Base-by-base conservation (phyloP, 1,284 basidiomycete species). In the Caloboletus inedulis region DNA sequence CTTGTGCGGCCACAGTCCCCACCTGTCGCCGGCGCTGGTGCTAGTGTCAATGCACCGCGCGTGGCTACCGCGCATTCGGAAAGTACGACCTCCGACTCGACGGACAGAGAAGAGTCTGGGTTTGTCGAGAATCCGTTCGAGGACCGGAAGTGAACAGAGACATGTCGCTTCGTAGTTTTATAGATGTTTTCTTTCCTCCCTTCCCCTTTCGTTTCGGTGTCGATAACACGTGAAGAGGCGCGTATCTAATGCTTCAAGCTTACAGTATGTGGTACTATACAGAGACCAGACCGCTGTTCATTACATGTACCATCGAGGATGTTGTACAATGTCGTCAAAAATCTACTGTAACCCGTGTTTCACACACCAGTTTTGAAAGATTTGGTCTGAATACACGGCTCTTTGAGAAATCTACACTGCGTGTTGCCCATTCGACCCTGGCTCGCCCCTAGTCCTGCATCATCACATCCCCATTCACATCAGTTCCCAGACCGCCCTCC, bases 1-100 rank as follows among this genome's bases (percentile, higher is more conserved):
- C 75, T 89, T n/a, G 63, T 86, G 23, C 75, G 74, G 35, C 43
- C 65, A 34, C 63, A 66, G 44, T 66, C 72, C 10, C 65, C 71
- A 35, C 58, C 66, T 21, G 18, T 12, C 18, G 3, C 49, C 1
- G 43, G 49, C 7, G 31, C 31, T 3, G 27, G 42, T 6, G 42
- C 25, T 1, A n/a, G 46, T 12, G 10, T 31, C 8, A 33, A n/a
- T 10, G 51, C 54, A 7, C 53, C 59, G 7, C 52, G 56, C 35
- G 23, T 55, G 19, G 62, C 46, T 1, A 3, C 16, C 5, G 16
- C 50, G 2, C 50, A 55, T 39, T 64, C 63, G 13, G 49, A 55
- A 37, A 49, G 53, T 19, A 52, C 61, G 31, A 42, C 57, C 3
- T 36, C 29, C 14, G 61, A 53, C n/a, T 52, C 54, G n/a, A 47